phyloP scores from a whole-genome alignment of 345 rosid genomes.

The Murraya paniculata region DNA sequence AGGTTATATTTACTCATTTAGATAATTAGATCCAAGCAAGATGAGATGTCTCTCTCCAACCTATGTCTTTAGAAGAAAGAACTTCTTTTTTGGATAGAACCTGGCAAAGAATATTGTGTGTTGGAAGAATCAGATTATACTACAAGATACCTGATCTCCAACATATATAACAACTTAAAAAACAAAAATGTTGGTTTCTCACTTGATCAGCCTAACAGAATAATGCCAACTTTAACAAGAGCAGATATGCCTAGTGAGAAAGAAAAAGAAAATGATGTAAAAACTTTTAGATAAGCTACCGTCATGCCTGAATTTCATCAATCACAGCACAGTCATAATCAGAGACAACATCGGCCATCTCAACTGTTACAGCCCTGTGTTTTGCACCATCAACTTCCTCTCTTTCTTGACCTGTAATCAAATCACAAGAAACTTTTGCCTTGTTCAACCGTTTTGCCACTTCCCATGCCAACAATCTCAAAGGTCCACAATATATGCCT shows the following conservation, averaged over 20 bases:
- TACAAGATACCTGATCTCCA: no score
- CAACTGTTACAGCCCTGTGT: constrained; percentile 90
- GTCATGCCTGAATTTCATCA: constrained; percentile 83
- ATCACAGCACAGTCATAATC: constrained; percentile 76
- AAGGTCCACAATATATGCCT: constrained; percentile 97
- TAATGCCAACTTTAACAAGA: not conserved
- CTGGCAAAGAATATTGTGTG: not conserved
- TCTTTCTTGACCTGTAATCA: constrained; percentile 91
- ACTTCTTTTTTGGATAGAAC: no score
- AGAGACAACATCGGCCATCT: constrained; percentile 82
- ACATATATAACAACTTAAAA: not conserved
- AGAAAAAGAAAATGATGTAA: not conserved
- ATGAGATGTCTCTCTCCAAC: not conserved
- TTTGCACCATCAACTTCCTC: constrained; percentile 83
- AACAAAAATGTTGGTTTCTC: not conserved
- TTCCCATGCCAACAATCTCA: constrained; percentile 96
- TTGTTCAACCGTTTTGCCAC: constrained; percentile 85
- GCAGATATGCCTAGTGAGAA: not conserved
- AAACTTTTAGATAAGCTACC: not conserved
- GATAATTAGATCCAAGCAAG: not conserved
- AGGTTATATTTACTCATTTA: not conserved
- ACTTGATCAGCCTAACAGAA: not conserved
- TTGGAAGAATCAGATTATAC: not conserved
- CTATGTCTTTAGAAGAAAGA: not conserved
- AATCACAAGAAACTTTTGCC: constrained; percentile 80